Base-by-base conservation (phyloP, 2,329 filamentous ascomycete species). In the Fusarium pseudograminearum region DNA sequence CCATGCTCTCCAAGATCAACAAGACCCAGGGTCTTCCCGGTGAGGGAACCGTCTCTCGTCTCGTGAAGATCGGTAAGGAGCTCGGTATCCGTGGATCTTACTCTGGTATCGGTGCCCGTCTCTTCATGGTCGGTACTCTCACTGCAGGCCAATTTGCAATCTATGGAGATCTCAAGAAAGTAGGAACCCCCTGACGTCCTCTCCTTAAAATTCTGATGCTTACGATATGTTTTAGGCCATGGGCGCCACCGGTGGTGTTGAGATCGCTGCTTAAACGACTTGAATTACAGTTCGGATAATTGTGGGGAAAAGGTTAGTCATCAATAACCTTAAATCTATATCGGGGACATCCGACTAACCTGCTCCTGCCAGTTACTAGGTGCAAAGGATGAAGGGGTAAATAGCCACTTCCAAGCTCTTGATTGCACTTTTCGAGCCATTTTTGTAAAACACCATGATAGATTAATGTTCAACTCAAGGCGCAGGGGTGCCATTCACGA, bases 1-100 rank as follows among this genome's bases (percentile, higher is more conserved):
- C 93, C 79, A 97, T 97, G 93, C 90, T 97, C 72, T 92, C 89
- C 84, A 96, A 95, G 89, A 96, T 97, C 87, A 97, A 97, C 91
- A 96, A 96, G 91, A 93, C 91, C 84, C 90, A 93, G 86, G 93
- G 92, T 83, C 85, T 89, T 66, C 93, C 93, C 73, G 93, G 93
- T 86, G 92, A 97, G 86, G 89, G 93, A 78, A 96, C 92, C 77
- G 88, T 88, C 79, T 87, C 85, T 81, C 91, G 93, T 82, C 84
- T 97, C 78, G 86, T 95, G 86, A 96, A 96, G 90, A 97, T 97
- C 78, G 92, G 84, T 74, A 91, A 90, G 84, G 93, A 97, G 84
- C 91, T 97, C 76, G 93, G 93, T 79, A 67, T 97, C 80, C 86
- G 86, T 75, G 93, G 93, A 75, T 91, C 88, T 59, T 97, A 90